Conservation (phyloP, 768 basidiomycete species). For the Mrakia blollopis region DNA sequence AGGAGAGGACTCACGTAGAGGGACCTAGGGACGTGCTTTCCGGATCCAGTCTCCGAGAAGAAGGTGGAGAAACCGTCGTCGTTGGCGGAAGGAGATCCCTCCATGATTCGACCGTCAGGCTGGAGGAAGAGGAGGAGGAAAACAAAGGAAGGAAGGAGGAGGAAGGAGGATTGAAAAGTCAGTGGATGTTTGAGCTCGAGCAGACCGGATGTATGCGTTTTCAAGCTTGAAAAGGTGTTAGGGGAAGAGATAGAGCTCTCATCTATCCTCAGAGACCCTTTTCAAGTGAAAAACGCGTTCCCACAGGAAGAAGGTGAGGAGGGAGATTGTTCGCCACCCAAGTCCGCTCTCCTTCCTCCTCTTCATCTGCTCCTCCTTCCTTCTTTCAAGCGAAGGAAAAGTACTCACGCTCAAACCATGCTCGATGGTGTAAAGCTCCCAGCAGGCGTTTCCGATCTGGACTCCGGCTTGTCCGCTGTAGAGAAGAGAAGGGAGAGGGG, state of each 20-base stretch:
- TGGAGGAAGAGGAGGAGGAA: slow-evolving; percentile 44
- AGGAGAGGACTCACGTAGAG: slow-evolving; percentile 62
- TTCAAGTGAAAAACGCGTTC: background rate
- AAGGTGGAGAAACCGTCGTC: slow-evolving; percentile 97
- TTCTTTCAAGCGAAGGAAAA: slow-evolving; percentile 22
- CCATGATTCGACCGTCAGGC: slow-evolving; percentile 90
- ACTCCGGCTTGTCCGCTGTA: slow-evolving; percentile 70
- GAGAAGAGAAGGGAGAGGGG: background rate
- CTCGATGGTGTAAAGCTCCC: slow-evolving; percentile 99
- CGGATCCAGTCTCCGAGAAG: slow-evolving; percentile 96
- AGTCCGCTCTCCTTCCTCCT: background rate
- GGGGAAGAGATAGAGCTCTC: background rate
- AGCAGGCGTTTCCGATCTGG: slow-evolving; percentile 87
- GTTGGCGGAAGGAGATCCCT: slow-evolving; percentile 65
- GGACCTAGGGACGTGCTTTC: slow-evolving; percentile 95
- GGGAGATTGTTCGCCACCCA: background rate
- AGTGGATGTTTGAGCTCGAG: background rate
- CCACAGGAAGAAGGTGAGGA: background rate
- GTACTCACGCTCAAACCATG: slow-evolving; percentile 86
- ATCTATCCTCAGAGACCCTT: background rate
- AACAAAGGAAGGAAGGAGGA: background rate
- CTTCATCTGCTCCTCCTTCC: no score
- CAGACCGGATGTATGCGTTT: no score
- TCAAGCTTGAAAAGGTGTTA: background rate
- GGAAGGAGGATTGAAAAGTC: slow-evolving; percentile 2